Evolutionary conservation across 495 filamentous ascomycete genomes (phyloP), one percentile per base, ranked within the genome.

Genomic region (Cetradonia linearis): DNA sequence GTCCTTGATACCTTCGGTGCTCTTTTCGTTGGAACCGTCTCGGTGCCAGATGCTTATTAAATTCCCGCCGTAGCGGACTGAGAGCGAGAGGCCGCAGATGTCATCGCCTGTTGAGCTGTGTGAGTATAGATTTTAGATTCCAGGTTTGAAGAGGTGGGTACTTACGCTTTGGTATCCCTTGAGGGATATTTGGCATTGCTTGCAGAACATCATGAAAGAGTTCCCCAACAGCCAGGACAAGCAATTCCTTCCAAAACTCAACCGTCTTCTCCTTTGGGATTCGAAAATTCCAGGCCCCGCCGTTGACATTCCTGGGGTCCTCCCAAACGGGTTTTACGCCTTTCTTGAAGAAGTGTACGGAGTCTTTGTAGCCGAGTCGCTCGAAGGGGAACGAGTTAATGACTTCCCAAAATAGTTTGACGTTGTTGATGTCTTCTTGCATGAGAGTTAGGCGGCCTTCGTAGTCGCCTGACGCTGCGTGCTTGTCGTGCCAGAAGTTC

Each of bases 21-120:
- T 90, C 60, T 77, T 81, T 60, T 87, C 76, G 69, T 88, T 86
- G 18, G 81, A 83, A 36, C 77, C 78, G 64, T 91, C 86, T 37
- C 90, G 86, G 72, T 94, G 91, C 91, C 91, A 96, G 63, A 96
- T 81, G 54, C 83, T 85, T 68, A 96, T 85, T 42, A 91, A 79
- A 65, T 89, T 81, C 4, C 82, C 83, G 62, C 80, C 87, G 69
- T 85, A 77, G 49, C 83, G 76, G 1, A 80, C 76, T 59, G 86
- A 79, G 52, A 86, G 73, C 1, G 81, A 81, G 27, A 83, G 76
- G 4, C 73, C 70, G 13, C 90, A 86, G 80, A 95, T 86, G 62
- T 91, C 86, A 68, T 96, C 91, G 60, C 83, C 86, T 87, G 34
- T 47, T 31, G 16, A 11, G 10, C 5, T 27, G 27, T 14, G 59